A percentile compares a stretch with the other conserved stretches of the same genome.
Evolutionary conservation across 805 yeast species (phyloP).

Genomic region (Wickerhamiella slavikovae): DNA sequence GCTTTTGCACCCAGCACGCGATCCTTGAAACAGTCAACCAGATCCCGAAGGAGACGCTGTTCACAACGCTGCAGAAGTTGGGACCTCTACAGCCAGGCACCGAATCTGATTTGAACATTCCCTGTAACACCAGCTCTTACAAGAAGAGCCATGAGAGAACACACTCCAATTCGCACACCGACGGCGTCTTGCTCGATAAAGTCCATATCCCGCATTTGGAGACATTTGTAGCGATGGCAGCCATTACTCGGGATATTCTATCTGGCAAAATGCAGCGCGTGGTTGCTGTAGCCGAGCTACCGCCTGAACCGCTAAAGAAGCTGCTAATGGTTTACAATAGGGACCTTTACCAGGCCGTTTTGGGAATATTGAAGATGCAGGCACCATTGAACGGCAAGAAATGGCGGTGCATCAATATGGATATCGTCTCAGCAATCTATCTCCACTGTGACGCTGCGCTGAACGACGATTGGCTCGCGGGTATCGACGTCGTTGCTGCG

Average conservation of each 20-base stretch:
- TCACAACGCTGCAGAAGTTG: not conserved
- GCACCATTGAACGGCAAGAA: slow-evolving; percentile 84
- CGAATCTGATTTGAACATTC: not conserved
- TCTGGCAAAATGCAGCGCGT: slow-evolving; percentile 57
- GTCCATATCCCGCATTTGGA: slow-evolving; percentile 12
- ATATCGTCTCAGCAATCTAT: slow-evolving; percentile 69
- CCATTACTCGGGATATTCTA: slow-evolving; percentile 34
- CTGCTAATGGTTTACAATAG: slow-evolving; percentile 39
- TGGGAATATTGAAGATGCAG: slow-evolving; percentile 55
- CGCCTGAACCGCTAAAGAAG: slow-evolving; percentile 40
- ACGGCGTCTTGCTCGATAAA: slow-evolving; percentile 4
- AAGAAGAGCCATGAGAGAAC: not conserved
- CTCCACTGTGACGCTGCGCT: slow-evolving; percentile 50
- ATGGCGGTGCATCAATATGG: slow-evolving; percentile 90
- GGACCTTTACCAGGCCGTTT: slow-evolving; percentile 43
- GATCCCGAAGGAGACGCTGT: not conserved
- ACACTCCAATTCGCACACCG: not conserved
- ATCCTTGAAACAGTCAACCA: slow-evolving; percentile 7
- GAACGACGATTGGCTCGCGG: slow-evolving; percentile 75
- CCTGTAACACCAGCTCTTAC: not conserved
- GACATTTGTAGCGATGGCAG: slow-evolving; percentile 27
- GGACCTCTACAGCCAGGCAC: not conserved
- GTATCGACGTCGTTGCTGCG: slow-evolving; percentile 57
- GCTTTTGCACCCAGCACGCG: slow-evolving; percentile 13
- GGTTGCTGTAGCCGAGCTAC: slow-evolving; percentile 34